Percentiles rank a stretch among this genome's conserved stretches.
Conservation (phyloP, 1,139 yeast genomes). For the Waltiozyma sp. region DNA sequence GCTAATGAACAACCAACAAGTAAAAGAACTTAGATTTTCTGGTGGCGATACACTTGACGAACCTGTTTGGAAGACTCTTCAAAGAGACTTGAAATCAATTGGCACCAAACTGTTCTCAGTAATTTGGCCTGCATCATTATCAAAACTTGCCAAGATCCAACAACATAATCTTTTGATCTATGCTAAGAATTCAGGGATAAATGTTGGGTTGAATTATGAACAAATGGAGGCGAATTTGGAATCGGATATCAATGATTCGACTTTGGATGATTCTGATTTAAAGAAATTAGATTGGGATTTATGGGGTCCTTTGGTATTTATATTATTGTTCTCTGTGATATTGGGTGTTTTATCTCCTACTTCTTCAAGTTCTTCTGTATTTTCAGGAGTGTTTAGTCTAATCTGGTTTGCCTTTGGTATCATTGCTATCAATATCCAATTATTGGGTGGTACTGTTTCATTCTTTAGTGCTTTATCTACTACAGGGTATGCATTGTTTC, state of each 20-base stretch:
- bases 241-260: constrained; percentile 12
- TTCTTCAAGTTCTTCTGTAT: constrained; percentile 33
- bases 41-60: constrained; percentile 86
- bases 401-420: constrained; percentile 46
- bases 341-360: constrained; percentile 31
- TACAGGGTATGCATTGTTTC: constrained; percentile 74
- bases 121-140: constrained; percentile 55
- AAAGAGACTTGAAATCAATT: constrained; percentile 57
- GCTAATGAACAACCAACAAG: constrained; percentile 27
- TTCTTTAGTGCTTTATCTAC: constrained; percentile 75
- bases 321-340: constrained; percentile 48
- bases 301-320: constrained; percentile 82
- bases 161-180: constrained; percentile 33
- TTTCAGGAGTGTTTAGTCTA: constrained; percentile 52
- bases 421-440: constrained; percentile 57
- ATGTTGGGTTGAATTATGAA: constrained; percentile 27
- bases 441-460: constrained; percentile 62
- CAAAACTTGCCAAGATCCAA: constrained; percentile 32
- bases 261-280: constrained; percentile 15
- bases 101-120: constrained; percentile 57
- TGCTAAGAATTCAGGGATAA: constrained; percentile 35
- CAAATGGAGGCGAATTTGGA: constrained; percentile 23
- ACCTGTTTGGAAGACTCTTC: constrained; percentile 59
- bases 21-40: constrained; percentile 60
- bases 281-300: constrained; percentile 63